phyloP scores from a whole-genome alignment of 2,329 filamentous ascomycete species.

The Colletotrichum endophyticum region DNA sequence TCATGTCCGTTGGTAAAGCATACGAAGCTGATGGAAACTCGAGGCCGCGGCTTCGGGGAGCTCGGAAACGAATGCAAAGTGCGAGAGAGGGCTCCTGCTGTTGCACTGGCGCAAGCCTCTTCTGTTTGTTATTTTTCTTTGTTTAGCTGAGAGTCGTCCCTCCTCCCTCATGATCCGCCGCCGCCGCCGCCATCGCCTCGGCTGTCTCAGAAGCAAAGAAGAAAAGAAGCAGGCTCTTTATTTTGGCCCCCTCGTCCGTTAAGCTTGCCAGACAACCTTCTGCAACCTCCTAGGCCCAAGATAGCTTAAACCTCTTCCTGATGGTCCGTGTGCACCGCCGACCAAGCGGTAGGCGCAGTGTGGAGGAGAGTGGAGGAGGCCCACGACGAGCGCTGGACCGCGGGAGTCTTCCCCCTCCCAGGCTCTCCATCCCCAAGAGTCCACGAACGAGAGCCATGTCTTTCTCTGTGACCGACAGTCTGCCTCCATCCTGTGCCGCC shows the following conservation, averaged over 20 bases:
- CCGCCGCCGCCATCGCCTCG: neutral
- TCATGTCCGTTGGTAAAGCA: neutral
- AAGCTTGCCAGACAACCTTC: neutral
- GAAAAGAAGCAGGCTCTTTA: neutral
- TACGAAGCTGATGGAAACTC: neutral
- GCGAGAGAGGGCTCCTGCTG: neutral
- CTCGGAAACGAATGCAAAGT: neutral
- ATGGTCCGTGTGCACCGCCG: neutral
- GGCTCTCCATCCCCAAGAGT: neutral
- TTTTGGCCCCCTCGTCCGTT: neutral
- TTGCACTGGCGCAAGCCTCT: constrained; percentile 7
- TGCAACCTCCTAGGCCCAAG: constrained; percentile 1
- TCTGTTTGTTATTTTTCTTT: neutral
- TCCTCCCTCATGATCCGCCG: neutral
- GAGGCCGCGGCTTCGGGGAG: neutral
- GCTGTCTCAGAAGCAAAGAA: neutral
- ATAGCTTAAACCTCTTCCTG: neutral
- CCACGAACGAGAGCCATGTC: neutral
- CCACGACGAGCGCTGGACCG: neutral
- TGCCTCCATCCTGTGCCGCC: neutral
- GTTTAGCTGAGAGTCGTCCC: neutral
- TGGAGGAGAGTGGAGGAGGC: constrained; percentile 7
- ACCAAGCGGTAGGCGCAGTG: neutral
- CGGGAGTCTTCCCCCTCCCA: neutral
- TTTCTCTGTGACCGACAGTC: neutral